Conservation (phyloP, 768 basidiomycete genomes). For the Scleroderma bovista region DNA sequence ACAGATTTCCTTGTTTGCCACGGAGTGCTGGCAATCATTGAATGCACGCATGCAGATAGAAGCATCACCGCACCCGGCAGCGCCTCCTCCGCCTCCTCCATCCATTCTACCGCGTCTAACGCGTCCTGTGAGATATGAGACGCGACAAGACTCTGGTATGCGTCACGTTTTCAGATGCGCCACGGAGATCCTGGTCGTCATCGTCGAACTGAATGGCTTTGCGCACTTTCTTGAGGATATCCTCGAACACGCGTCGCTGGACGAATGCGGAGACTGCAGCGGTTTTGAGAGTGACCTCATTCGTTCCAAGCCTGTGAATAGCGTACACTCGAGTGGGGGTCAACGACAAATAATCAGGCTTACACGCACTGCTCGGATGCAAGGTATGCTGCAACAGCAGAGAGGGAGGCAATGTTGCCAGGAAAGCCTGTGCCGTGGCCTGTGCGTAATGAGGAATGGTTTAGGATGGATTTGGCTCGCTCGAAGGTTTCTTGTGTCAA, state of each 20-base stretch:
- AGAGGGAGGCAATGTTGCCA: conserved; percentile 17
- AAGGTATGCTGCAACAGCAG: conserved; percentile 26
- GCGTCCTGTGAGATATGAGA: conserved; percentile 16
- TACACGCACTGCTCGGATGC: conserved; percentile 28
- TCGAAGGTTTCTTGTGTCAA: conserved; percentile 17
- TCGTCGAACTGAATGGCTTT: conserved; percentile 10
- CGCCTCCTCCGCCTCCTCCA: conserved; percentile 29
- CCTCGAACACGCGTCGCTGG: conserved; percentile 12
- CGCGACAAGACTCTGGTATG: conserved; percentile 28
- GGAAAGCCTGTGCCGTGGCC: conserved; percentile 24
- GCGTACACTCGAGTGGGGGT: not conserved
- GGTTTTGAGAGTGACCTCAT: conserved; percentile 25
- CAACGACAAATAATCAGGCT: not conserved
- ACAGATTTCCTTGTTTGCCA: conserved; percentile 18
- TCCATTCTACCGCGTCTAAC: conserved; percentile 24
- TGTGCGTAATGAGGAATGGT: conserved; percentile 17
- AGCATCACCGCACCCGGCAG: conserved; percentile 22
- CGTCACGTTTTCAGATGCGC: conserved; percentile 4
- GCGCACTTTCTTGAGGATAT: conserved; percentile 18
- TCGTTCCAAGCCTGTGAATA: conserved; percentile 16
- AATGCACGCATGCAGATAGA: not conserved
- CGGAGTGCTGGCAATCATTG: conserved; percentile 11
- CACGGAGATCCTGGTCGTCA: not conserved
- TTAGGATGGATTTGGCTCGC: conserved; percentile 18
- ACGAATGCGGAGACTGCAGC: conserved; percentile 22